These are phyloP conservation scores for Apiospora hydei DNA, from an alignment of 2,329 filamentous ascomycete genomes.

Conservation along the genomic window DNA sequence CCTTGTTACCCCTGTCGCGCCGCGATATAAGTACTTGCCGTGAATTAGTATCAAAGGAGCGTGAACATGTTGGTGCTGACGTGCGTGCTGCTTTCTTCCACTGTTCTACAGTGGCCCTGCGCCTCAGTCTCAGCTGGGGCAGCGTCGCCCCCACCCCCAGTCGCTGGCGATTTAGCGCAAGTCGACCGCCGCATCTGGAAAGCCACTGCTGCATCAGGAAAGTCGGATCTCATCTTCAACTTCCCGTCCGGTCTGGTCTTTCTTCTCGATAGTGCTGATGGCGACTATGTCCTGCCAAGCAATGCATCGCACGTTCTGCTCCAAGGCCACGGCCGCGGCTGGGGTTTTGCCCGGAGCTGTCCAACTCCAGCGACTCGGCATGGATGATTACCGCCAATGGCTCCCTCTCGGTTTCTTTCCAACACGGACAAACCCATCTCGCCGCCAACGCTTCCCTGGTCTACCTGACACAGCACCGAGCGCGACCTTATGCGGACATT, in stretches of 20 bases:
- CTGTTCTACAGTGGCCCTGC: not conserved
- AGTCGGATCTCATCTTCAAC: conserved; percentile 8
- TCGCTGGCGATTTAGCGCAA: conserved; percentile 1
- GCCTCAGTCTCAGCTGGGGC: not conserved
- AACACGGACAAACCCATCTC: not conserved
- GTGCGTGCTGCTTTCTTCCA: not conserved
- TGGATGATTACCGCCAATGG: conserved; percentile 6
- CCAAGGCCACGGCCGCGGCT: conserved; percentile 11
- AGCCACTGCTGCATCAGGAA: conserved; percentile 3
- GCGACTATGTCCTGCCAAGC: conserved; percentile 9
- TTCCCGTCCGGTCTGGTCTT: conserved; percentile 8
- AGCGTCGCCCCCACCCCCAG: not conserved
- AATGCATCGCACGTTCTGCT: conserved; percentile 10
- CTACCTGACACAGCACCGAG: conserved; percentile 17
- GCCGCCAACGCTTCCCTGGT: not conserved
- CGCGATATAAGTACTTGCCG: not conserved
- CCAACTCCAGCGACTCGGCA: conserved; percentile 19
- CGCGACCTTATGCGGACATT: conserved; percentile 28
- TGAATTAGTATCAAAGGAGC: not conserved
- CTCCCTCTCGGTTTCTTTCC: not conserved
- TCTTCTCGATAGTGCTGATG: not conserved
- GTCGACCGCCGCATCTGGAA: conserved; percentile 9
- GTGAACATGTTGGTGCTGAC: not conserved
- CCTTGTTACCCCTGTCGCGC: not conserved
- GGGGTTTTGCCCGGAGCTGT: conserved; percentile 6